Percentiles rank a stretch among this genome's conserved stretches.
Evolutionary conservation across 2,329 filamentous ascomycete species (phyloP).

Genomic region (Botrytis porri): DNA sequence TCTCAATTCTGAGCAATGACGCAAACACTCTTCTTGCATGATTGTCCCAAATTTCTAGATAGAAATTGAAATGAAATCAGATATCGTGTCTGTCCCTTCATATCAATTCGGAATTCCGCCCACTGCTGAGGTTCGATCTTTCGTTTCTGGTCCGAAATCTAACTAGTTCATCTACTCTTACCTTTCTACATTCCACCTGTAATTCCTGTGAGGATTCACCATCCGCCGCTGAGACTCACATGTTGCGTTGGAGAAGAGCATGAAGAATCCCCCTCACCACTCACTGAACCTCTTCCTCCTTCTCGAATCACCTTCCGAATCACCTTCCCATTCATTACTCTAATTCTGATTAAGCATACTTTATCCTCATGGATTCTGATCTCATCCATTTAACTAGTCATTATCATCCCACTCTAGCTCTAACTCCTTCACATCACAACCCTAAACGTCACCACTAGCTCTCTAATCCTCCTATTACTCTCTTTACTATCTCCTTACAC

Average conservation of each 20-base stretch:
- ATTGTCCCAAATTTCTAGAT: not conserved
- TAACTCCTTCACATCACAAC: not conserved
- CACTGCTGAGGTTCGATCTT: not conserved
- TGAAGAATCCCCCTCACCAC: not conserved
- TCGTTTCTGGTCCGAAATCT: not conserved
- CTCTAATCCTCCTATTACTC: not conserved
- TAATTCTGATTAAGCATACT: not conserved
- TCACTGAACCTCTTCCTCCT: not conserved
- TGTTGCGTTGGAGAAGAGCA: not conserved
- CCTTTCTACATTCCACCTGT: not conserved
- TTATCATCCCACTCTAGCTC: not conserved
- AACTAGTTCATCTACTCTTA: not conserved
- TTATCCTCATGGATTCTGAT: not conserved
- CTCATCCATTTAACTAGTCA: not conserved
- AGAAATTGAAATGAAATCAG: not conserved
- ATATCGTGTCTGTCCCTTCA: not conserved
- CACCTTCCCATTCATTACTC: not conserved
- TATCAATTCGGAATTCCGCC: not conserved
- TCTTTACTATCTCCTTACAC: not conserved
- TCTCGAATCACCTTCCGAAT: rapidly evolving
- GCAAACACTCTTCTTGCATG: not conserved
- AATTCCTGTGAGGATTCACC: not conserved
- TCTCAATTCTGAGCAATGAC: not conserved
- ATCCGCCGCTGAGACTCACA: not conserved
- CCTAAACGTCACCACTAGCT: not conserved